These are phyloP conservation scores for Thalia dealbata DNA, from an alignment of 176 grass and related monocot species.

Conservation along the genomic window DNA sequence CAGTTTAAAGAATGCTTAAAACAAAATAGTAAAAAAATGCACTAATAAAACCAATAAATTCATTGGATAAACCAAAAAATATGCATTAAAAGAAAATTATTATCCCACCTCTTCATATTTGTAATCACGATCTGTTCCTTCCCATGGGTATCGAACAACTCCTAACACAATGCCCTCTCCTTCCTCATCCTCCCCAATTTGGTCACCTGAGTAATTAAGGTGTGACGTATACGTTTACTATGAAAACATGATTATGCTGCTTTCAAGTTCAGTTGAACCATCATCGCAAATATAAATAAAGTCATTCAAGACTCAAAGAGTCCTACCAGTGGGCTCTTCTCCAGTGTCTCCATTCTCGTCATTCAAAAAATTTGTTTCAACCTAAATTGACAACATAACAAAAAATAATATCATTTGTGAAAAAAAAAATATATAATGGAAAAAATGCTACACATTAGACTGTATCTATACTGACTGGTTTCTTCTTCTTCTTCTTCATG, in stretches of 20 bases:
- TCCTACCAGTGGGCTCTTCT: conserved; percentile 31
- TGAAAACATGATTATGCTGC: neutral
- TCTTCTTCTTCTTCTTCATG: conserved; percentile 94
- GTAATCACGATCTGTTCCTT: conserved; percentile 57
- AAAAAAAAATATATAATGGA: neutral
- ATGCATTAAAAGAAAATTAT: neutral
- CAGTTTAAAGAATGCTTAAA: neutral
- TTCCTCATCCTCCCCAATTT: conserved; percentile 56
- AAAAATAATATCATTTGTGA: neutral
- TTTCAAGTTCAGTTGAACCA: neutral
- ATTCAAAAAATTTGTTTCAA: conserved; percentile 40
- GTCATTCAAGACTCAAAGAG: neutral
- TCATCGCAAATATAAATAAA: neutral
- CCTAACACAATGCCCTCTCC: conserved; percentile 56
- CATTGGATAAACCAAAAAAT: neutral
- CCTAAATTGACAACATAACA: conserved; percentile 34
- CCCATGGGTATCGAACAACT: conserved; percentile 56
- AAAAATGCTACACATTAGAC: neutral
- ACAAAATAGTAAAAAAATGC: neutral
- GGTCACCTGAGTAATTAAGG: conserved; percentile 29
- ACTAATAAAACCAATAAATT: neutral
- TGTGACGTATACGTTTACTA: neutral
- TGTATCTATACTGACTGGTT: conserved; percentile 25
- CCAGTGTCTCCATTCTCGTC: conserved; percentile 34
- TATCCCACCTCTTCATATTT: conserved; percentile 57